Base-by-base conservation (phyloP, 2,329 filamentous ascomycete genomes). In the Stenocarpella maydis region DNA sequence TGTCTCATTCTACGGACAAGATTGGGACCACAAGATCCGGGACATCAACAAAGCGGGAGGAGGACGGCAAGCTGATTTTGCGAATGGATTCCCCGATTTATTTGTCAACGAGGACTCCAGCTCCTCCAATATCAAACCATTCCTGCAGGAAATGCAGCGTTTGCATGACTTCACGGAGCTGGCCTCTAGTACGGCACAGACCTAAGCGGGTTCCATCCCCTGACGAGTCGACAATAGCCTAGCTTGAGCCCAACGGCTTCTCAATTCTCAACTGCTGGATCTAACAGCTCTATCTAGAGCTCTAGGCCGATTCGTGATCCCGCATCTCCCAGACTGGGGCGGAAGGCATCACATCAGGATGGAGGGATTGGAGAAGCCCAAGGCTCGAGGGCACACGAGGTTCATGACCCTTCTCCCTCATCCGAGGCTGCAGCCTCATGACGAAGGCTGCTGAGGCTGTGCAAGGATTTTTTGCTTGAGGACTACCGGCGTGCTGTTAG, bases 401-500 rank as follows among this genome's bases (percentile, higher is more conserved):
- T 3, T 61, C 43, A 28, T 37, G 12, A 9, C 31, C 28, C 21
- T n/a, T 28, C 17, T 15, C 34, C 31, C 7, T 31, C 7, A 1
- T 6, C 4, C 15, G 19, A 37, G 26, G 17, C 26, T 49, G 41
- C 31, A 34, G 31, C 52, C 54, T 58, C 10, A 69, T 54, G 64
- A 67, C 6, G 64, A 61, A 34, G 65, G 58, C 17, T 66, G 49
- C 39, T 75, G 65, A 72, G 73, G 64, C 71, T 73, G 71, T 19
- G 76, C 79, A 66, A 79, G 73, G 63, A 80, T 77, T 66, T 82
- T 82, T 74, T 80, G 79, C 64, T 80, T 75, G 53, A 82, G 74
- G 37, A 81, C 82, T 83, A 69, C 26, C 41, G 4, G 10, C 26
- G n/a, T 17, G 2, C 9, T 31, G 54, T 71, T 28, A 71, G 69